Percentiles rank a stretch among this genome's conserved stretches.
Evolutionary conservation across 306 rosid species (phyloP).

Genomic region (Malus sylvestris): DNA sequence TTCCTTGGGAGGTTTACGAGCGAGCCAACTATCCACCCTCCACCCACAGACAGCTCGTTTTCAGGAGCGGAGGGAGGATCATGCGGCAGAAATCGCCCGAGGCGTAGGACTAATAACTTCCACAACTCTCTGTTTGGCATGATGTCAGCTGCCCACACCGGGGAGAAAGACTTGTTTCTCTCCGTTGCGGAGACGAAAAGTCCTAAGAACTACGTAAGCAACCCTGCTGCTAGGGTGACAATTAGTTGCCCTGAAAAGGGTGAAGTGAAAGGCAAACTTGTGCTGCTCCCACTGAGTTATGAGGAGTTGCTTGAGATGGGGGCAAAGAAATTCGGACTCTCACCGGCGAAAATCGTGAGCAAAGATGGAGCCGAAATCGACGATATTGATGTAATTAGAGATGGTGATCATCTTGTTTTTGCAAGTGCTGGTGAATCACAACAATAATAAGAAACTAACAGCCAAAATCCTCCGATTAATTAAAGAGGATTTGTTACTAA

Average conservation of each 20-base stretch:
- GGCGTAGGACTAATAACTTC: conserved; percentile 58
- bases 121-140: conserved; percentile 77
- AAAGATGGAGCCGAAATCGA: conserved; percentile 75
- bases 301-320: conserved; percentile 67
- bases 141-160: conserved; percentile 56
- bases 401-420: conserved; percentile 72
- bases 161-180: conserved; percentile 36
- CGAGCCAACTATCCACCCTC: conserved; percentile 58
- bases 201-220: conserved; percentile 12
- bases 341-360: conserved; percentile 34
- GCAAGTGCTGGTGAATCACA: conserved; percentile 13
- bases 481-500: conserved; percentile 1
- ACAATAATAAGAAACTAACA: background rate
- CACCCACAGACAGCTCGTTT: conserved; percentile 33
- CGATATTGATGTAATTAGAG: conserved; percentile 71
- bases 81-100: conserved; percentile 39
- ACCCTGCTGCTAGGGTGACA: conserved; percentile 39
- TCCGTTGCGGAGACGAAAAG: conserved; percentile 13
- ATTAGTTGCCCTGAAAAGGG: conserved; percentile 69
- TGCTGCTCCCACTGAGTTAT: conserved; percentile 56
- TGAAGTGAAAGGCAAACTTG: conserved; percentile 54
- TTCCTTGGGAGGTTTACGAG: conserved; percentile 62
- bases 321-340: conserved; percentile 51
- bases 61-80: conserved; percentile 32
- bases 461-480: background rate